phyloP scores from a whole-genome alignment of 2,329 filamentous ascomycete species.

The Lecanosticta acicola region DNA sequence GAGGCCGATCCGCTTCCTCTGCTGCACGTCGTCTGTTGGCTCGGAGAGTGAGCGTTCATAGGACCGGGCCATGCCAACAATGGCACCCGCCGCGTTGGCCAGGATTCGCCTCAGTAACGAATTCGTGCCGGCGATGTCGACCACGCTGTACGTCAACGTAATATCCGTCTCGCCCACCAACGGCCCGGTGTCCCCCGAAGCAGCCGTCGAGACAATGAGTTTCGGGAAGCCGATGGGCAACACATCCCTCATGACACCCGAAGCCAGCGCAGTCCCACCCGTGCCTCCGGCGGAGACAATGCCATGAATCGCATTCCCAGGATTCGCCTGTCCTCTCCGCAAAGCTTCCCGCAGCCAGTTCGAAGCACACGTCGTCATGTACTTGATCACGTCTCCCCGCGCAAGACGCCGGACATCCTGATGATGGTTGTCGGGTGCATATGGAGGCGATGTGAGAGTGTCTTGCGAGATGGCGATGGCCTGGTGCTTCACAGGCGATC shows the following conservation, averaged over 20 bases:
- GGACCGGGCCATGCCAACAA: slow-evolving; percentile 52
- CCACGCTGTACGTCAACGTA: slow-evolving; percentile 64
- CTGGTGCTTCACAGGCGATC: slow-evolving; percentile 38
- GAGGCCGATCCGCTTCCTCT: slow-evolving; percentile 53
- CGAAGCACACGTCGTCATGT: slow-evolving; percentile 49
- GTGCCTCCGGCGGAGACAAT: slow-evolving; percentile 59
- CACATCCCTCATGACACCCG: slow-evolving; percentile 55
- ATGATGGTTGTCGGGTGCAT: slow-evolving; percentile 20
- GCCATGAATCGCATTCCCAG: slow-evolving; percentile 34
- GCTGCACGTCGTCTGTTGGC: slow-evolving; percentile 1
- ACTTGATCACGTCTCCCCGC: slow-evolving; percentile 52
- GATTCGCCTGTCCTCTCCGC: slow-evolving; percentile 16
- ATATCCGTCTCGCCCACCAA: slow-evolving; percentile 66
- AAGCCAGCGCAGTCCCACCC: slow-evolving; percentile 54
- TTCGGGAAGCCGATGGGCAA: slow-evolving; percentile 64
- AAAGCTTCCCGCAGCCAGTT: slow-evolving; percentile 36
- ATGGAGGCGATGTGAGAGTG: slow-evolving; percentile 36
- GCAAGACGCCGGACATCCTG: slow-evolving; percentile 38
- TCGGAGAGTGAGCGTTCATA: slow-evolving; percentile 32
- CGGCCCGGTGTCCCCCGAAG: slow-evolving; percentile 58
- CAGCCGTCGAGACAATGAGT: slow-evolving; percentile 64
- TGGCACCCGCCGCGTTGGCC: slow-evolving; percentile 57
- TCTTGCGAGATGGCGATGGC: slow-evolving; percentile 46
- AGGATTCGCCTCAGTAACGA: slow-evolving; percentile 53
- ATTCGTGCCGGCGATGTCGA: slow-evolving; percentile 64